These are phyloP conservation scores for Trichoderma parareesei DNA, from an alignment of 495 filamentous ascomycete genomes.

Conservation along the genomic window DNA sequence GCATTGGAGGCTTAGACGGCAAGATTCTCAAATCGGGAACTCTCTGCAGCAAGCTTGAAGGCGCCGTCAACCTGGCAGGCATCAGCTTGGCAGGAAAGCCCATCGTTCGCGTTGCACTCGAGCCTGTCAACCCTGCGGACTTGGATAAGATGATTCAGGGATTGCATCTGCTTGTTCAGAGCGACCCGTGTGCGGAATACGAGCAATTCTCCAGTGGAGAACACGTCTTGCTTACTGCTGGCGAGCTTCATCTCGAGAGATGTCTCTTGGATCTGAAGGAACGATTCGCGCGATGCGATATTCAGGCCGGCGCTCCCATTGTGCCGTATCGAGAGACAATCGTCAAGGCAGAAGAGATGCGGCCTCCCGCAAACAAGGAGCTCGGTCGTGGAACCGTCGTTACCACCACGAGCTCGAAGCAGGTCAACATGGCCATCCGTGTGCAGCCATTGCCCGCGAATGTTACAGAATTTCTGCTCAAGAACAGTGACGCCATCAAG, in stretches of 20 bases:
- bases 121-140: conserved; percentile 80
- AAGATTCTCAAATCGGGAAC: conserved; percentile 92
- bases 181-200: conserved; percentile 92
- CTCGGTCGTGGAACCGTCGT: conserved; percentile 78
- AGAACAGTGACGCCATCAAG: conserved; percentile 72
- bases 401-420: conserved; percentile 70
- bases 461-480: conserved; percentile 78
- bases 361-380: conserved; percentile 74
- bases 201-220: conserved; percentile 89
- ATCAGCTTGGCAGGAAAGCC: conserved; percentile 68
- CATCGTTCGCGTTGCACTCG: conserved; percentile 91
- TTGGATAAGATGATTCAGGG: conserved; percentile 90
- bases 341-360: conserved; percentile 80
- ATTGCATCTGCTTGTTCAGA: conserved; percentile 80
- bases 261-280: conserved; percentile 92
- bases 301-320: conserved; percentile 87
- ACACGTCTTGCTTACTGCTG: conserved; percentile 90
- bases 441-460: conserved; percentile 68
- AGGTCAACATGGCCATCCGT: conserved; percentile 68
- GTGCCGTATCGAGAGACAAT: conserved; percentile 95
- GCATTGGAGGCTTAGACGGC: conserved; percentile 87
- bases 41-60: conserved; percentile 79
- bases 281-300: conserved; percentile 88
- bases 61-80: conserved; percentile 88
- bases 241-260: conserved; percentile 88